phyloP scores from a whole-genome alignment of 129 eudicot species.

The Scalesia atractyloides region DNA sequence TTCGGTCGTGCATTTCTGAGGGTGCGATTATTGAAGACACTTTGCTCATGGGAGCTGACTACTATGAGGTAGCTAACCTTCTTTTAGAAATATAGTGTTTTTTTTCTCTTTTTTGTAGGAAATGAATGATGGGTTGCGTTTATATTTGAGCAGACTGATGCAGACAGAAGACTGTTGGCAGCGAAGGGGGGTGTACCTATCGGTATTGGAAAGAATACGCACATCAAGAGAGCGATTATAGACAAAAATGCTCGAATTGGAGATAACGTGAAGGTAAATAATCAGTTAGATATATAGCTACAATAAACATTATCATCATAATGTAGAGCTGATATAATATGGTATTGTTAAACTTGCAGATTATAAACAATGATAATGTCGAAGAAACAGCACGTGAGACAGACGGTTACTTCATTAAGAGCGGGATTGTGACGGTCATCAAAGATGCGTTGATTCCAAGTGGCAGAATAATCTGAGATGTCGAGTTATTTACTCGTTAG shows the following conservation, averaged over 20 bases:
- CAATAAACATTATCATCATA: not conserved
- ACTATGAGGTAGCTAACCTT: slow-evolving; percentile 65
- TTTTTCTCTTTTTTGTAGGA: not conserved
- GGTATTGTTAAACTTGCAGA: slow-evolving; percentile 44
- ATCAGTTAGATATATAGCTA: not conserved
- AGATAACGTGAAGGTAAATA: slow-evolving; percentile 39
- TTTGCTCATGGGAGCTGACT: slow-evolving; percentile 95
- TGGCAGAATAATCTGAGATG: slow-evolving; percentile 61
- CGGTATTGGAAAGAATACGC: slow-evolving; percentile 84
- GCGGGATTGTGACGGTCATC: slow-evolving; percentile 83
- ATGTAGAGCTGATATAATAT: not conserved
- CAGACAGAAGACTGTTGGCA: slow-evolving; percentile 59
- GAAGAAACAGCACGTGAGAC: slow-evolving; percentile 93
- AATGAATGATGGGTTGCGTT: slow-evolving; percentile 10
- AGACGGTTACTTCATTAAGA: slow-evolving; percentile 93
- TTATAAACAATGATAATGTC: slow-evolving; percentile 58
- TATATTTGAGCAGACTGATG: slow-evolving; percentile 64
- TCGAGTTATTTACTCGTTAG: not conserved
- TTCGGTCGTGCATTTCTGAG: slow-evolving; percentile 88
- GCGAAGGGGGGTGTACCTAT: slow-evolving; percentile 85
- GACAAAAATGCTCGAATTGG: slow-evolving; percentile 53
- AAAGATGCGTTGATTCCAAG: slow-evolving; percentile 88
- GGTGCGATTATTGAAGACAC: slow-evolving; percentile 88
- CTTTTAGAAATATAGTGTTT: not conserved
- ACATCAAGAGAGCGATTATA: slow-evolving; percentile 70